Base-by-base conservation (phyloP, 139 green algal genomes). In the Penium margaritaceum region DNA sequence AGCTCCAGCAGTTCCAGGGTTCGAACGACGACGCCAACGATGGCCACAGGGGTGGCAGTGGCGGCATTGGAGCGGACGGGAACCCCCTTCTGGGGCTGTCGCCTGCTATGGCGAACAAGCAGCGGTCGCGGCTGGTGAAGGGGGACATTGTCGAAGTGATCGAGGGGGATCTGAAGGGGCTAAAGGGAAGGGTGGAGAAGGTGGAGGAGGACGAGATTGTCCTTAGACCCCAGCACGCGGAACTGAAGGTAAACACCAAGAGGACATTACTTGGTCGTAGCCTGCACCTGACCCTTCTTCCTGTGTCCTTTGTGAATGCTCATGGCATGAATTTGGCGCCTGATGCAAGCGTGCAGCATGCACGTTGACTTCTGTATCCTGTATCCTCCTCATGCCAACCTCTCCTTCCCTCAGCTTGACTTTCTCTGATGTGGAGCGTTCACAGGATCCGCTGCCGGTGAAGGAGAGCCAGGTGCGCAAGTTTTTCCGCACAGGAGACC, bases 1-100 rank as follows among this genome's bases (percentile, higher is more conserved):
- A 98, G 84, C 79, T 97, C 43, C 85, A 90, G 57, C 80, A 82
- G 37, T 97, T 91, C 84, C 92, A 95, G 46, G 62, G 84, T 33
- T 82, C 80, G 2, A 64, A 77, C 38, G 41, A 64, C 21, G 44
- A 55, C 5, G 75, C 77, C 27, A 67, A 77, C 32, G 60, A 0
- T 17, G 60, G 6, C 29, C 34, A 17, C 36, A 27, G 3, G 15
- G 67, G 72, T 32, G 69, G 69, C 6, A 60, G 2, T 1, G 60
- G 15, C 17, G 63, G 36, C 36, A 27, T 7, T 12, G 37, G 58
- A 14, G 69, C 54, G 24, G 32, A 54, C 21, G 38, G 24, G 0
- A 37, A 21, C n/a, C 36, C n/a, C 5, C 29, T 55, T 27, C 41
- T 70, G 30, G 70, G 63, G 15, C 32, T 80, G 1, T 12, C 63